Base-by-base conservation (phyloP, 352 stramenopile species). In the Pythium utonaiense region DNA sequence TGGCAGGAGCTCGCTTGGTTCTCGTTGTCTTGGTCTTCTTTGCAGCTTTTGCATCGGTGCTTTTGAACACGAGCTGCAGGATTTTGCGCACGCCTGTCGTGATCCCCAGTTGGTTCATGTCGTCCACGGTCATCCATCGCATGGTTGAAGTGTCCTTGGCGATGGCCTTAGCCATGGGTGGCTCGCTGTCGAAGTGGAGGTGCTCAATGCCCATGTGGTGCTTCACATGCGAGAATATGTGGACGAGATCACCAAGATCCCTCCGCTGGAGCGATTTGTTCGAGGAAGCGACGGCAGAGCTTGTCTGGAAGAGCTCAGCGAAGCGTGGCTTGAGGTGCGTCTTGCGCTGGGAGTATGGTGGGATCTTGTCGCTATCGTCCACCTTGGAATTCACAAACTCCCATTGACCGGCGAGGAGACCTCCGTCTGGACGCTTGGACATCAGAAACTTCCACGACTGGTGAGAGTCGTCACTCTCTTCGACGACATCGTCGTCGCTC, bases 151-250 rank as follows among this genome's bases (percentile, higher is more conserved):
- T 19, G 24, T 64, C 51, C 6, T 60, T 14, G 1, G 38, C 48
- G 9, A 52, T 40, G 12, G 60, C 10, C n/a, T 45, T 38, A 14
- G 55, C 58, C 24, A 67, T 34, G 4, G 41, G 21, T 6, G 73
- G 77, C 24, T 66, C 47, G 10, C 49, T 52, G 7, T 62, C 50
- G 44, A 92, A 87, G 59, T 92, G 82, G 21, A 96, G 10, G 53
- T 93, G 83, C 63, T 96, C 84, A 27, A 96, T 72, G 53, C 87
- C 82, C 88, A 96, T 96, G 70, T 95, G 76, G 36, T 96, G 88
- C 73, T 92, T 93, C 13, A 96, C 76, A 42, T 96, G 88, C 8
- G 88, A 96, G 61, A 96, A 96, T n/a, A 96, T 77, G 67, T 96
- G 88, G 13, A 78, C 75, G 31, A 96, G 73, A 12, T 91, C 76